Conservation (phyloP, 495 filamentous ascomycete genomes). For the Penicillium crystallinum region DNA sequence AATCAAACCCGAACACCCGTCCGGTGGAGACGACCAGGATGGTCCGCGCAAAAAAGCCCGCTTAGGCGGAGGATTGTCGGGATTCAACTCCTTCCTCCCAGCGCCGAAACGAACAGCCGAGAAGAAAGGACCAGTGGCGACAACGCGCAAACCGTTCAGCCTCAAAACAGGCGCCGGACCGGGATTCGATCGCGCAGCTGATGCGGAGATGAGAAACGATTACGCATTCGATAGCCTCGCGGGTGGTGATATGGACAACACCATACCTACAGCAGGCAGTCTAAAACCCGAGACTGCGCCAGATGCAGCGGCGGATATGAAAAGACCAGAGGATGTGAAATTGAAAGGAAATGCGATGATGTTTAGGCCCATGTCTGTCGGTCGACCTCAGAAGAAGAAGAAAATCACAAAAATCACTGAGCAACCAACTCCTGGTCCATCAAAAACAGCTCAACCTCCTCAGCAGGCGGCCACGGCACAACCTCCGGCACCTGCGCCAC, state of each 20-base stretch:
- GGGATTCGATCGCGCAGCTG: constrained; percentile 63
- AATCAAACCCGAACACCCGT: constrained; percentile 38
- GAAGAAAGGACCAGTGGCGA: constrained; percentile 29
- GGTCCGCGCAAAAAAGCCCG: constrained; percentile 67
- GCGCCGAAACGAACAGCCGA: constrained; percentile 63
- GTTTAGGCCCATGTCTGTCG: constrained; percentile 84
- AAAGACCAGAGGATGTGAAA: constrained; percentile 52
- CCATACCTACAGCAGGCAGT: constrained; percentile 18
- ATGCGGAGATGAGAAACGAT: constrained; percentile 37
- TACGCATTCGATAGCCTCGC: constrained; percentile 16
- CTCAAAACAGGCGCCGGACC: constrained; percentile 76
- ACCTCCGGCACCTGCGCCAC: constrained; percentile 19
- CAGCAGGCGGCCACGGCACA: constrained; percentile 10
- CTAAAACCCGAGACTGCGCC: constrained; percentile 3
- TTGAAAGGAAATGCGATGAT: constrained; percentile 72
- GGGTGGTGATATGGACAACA: constrained; percentile 8
- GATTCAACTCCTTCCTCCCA: constrained; percentile 83
- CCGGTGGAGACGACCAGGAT: constrained; percentile 39
- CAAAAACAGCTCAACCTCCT: constrained; percentile 1
- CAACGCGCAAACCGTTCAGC: constrained; percentile 46
- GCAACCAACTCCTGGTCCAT: constrained; percentile 11
- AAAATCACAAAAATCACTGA: constrained; percentile 28
- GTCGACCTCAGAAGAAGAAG: constrained; percentile 65
- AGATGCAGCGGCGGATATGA: constrained; percentile 13
- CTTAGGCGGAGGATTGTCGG: constrained; percentile 57